Evolutionary conservation across 1,139 yeast species (phyloP), one percentile per base, ranked within the genome.

Genomic region (Protomyces arabidopsidicola): DNA sequence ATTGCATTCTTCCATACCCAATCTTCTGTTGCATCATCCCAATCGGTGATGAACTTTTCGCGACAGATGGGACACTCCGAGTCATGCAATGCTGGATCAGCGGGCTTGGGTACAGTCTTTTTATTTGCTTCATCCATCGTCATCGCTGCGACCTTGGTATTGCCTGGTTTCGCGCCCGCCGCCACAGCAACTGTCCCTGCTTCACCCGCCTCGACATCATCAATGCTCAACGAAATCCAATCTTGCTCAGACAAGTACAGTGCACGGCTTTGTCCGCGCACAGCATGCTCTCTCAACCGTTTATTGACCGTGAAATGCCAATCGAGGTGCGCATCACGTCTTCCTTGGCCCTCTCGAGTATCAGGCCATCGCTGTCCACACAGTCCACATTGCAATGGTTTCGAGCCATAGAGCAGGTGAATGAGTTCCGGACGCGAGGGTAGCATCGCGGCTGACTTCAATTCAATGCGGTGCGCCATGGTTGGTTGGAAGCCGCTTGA

Each of bases 291-390:
- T 56, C 88, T 83, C 60, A 88, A 78, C 70, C 88, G 86, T 72
- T 88, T 88, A 74, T 90, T 91, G 63, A 90, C 88, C 71, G 98
- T 83, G 78, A 90, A 90, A 77, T 93, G 98, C 98, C 98, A 93
- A 75, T 93, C 98, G 70, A 90, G 77, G 75, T 93, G 98, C 8
- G 79, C 79, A 54, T 79, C 75, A 67, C 87, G 80, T 55, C 73
- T 75, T 24, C 75, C 76, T 18, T 80, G 78, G 1, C 95, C 96
- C 61, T 80, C 82, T 1, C 76, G 78, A 53, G 86, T 83, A 60
- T 82, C 82, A 6, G 84, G 79, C 73, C 91, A 95, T 67, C 99
- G 78, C 72, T 88, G 89, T 38, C 97, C 96, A 76, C 98, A 95
- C 20, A 87, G 84, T 18, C 88, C 83, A 77, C 98, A 95, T 74